Conservation (phyloP, 2,329 filamentous ascomycete genomes). For the Sporothrix sp. region DNA sequence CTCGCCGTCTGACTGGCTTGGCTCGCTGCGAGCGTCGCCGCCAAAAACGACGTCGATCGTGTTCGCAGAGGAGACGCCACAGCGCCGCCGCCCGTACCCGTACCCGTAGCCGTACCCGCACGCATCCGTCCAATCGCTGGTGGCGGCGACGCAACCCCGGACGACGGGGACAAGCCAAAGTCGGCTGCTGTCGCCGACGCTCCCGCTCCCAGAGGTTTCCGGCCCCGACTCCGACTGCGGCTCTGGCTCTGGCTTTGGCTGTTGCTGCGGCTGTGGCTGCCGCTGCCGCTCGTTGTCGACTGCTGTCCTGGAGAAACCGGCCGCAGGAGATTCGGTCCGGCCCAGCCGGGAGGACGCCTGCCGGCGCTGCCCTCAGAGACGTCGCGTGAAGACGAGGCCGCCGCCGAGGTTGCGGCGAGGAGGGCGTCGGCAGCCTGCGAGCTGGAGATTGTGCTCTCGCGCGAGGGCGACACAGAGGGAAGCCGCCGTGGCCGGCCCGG, state of each 20-base stretch:
- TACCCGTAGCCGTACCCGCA: background rate
- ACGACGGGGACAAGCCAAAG: background rate
- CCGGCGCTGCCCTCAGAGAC: background rate
- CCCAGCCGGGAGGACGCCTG: background rate
- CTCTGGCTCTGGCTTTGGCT: slow-evolving; percentile 3
- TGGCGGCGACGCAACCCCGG: background rate
- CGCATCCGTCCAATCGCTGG: background rate
- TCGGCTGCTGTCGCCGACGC: background rate
- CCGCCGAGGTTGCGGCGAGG: slow-evolving; percentile 35
- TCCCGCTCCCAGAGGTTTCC: background rate
- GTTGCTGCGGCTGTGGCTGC: background rate
- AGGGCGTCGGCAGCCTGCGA: slow-evolving; percentile 25
- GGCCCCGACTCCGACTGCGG: slow-evolving; percentile 2
- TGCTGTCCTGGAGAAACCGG: slow-evolving; percentile 16
- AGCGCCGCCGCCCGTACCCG: background rate
- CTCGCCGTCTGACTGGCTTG: slow-evolving; percentile 39
- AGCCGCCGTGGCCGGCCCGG: slow-evolving; percentile 7
- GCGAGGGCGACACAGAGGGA: slow-evolving; percentile 13
- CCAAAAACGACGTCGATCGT: slow-evolving; percentile 46
- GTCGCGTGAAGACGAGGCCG: slow-evolving; percentile 10
- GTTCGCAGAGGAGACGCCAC: slow-evolving; percentile 16
- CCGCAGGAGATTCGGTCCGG: slow-evolving; percentile 18
- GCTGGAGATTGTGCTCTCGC: slow-evolving; percentile 23
- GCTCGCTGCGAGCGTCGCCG: slow-evolving; percentile 52
- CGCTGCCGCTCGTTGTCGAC: background rate